These are phyloP conservation scores for Oenanthe sinensis DNA, from an alignment of 129 eudicot genomes.

Conservation along the genomic window DNA sequence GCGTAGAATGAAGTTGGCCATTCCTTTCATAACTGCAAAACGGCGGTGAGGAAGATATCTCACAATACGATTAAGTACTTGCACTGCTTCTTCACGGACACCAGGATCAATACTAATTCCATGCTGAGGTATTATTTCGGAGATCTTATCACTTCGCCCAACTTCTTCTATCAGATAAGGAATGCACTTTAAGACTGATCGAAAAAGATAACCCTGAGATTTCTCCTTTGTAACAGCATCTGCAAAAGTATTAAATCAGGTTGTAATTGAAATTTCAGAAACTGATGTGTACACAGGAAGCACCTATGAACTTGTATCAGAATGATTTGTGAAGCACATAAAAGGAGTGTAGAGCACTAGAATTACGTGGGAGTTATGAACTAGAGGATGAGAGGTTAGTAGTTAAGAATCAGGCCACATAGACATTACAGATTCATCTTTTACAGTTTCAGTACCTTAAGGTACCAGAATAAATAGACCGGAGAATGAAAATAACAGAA, in stretches of 20 bases:
- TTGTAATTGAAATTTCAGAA: conserved; percentile 8
- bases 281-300: background rate
- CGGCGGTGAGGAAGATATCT: conserved; percentile 94
- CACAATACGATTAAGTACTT: conserved; percentile 86
- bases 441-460: background rate
- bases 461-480: background rate
- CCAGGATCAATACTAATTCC: conserved; percentile 98
- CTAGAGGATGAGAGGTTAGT: background rate
- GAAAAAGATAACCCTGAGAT: conserved; percentile 92
- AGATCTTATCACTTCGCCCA: conserved; percentile 85
- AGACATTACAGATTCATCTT: background rate
- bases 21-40: conserved; percentile 97
- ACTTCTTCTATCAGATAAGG: conserved; percentile 96
- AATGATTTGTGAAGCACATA: background rate
- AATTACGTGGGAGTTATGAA: background rate
- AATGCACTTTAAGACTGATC: conserved; percentile 89
- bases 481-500: background rate
- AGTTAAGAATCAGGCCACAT: background rate
- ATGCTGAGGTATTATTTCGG: conserved; percentile 94
- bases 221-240: conserved; percentile 93
- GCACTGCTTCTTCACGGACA: conserved; percentile 98
- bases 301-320: background rate
- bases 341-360: background rate
- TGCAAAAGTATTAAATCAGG: conserved; percentile 24
- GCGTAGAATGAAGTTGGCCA: conserved; percentile 81